Evolutionary conservation across 2,329 filamentous ascomycete genomes (phyloP).

Genomic region (Hymenoscyphus salicellus): DNA sequence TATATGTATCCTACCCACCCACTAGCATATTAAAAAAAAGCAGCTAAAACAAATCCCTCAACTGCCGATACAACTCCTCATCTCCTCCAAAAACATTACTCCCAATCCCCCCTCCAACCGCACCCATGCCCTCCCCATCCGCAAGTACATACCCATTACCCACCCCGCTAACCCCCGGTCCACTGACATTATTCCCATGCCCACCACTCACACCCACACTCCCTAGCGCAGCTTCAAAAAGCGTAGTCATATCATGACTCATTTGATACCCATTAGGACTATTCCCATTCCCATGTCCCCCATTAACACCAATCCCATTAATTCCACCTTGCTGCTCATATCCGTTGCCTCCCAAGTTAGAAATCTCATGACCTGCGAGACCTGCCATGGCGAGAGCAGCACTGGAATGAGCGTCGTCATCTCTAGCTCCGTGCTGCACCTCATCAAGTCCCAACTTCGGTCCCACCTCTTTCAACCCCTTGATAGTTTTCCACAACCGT

Average conservation of each 20-base stretch:
- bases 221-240: conserved; percentile 37
- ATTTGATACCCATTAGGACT: conserved; percentile 37
- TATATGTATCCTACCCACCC: too few relatives aligned
- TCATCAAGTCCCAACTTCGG: conserved; percentile 56
- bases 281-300: conserved; percentile 11
- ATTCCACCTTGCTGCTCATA: conserved; percentile 12
- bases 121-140: conserved; percentile 16
- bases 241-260: conserved; percentile 38
- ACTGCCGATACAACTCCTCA: conserved; percentile 36
- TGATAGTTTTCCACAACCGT: conserved; percentile 66
- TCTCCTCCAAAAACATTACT: conserved; percentile 35
- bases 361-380: conserved; percentile 42
- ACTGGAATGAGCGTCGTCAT: conserved; percentile 49
- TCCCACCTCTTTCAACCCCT: conserved; percentile 67
- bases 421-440: neutral
- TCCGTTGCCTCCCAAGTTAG: conserved; percentile 17
- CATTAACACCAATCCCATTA: neutral
- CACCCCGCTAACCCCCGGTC: conserved; percentile 9
- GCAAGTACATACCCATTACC: conserved; percentile 15
- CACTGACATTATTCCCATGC: conserved; percentile 13
- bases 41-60: conserved; percentile 35
- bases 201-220: conserved; percentile 29
- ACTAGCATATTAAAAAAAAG: neutral
- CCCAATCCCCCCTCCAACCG: conserved; percentile 21
- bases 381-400: conserved; percentile 56